A percentile compares a stretch with the other conserved stretches of the same genome.
Conservation (phyloP, 1,284 basidiomycete species). For the Vanrija sp. region DNA sequence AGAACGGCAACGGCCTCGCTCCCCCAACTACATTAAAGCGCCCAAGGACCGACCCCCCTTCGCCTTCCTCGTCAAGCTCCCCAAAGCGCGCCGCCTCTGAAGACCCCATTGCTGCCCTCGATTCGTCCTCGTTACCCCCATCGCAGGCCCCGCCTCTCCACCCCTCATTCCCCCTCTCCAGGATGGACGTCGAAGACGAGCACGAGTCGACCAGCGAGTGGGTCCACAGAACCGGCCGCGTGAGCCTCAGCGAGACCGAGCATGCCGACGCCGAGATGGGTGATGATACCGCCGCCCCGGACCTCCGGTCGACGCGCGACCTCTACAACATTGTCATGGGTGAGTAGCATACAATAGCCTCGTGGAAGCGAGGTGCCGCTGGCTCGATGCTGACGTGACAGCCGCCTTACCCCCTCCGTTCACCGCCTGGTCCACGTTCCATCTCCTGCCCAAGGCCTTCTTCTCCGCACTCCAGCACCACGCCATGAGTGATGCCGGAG, state of each 20-base stretch:
- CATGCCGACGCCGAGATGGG: background rate
- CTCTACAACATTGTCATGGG: conserved; percentile 12
- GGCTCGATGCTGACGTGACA: conserved; percentile 5
- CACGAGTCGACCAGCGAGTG: conserved; percentile 20
- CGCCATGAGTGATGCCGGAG: conserved; percentile 16
- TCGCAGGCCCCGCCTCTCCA: background rate
- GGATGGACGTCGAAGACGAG: conserved; percentile 22
- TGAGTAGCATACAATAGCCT: background rate
- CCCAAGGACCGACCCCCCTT: conserved; percentile 30
- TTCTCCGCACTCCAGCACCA: conserved; percentile 29
- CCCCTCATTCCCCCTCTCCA: conserved; percentile 19
- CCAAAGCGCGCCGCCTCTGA: conserved; percentile 47
- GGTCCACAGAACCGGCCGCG: conserved; percentile 39
- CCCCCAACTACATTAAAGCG: conserved; percentile 23
- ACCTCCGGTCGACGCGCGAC: background rate
- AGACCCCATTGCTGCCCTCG: conserved; percentile 16
- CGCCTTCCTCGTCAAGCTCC: conserved; percentile 30
- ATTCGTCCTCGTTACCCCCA: background rate
- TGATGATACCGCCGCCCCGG: background rate
- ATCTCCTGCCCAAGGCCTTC: conserved; percentile 37
- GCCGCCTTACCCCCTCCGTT: conserved; percentile 34
- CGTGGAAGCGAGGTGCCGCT: background rate
- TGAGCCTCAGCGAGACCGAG: conserved; percentile 24
- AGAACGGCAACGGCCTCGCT: conserved; percentile 3
- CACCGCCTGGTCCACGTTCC: conserved; percentile 28